Conservation (phyloP, 805 yeast species). For the Komagataella pseudopastoris region DNA sequence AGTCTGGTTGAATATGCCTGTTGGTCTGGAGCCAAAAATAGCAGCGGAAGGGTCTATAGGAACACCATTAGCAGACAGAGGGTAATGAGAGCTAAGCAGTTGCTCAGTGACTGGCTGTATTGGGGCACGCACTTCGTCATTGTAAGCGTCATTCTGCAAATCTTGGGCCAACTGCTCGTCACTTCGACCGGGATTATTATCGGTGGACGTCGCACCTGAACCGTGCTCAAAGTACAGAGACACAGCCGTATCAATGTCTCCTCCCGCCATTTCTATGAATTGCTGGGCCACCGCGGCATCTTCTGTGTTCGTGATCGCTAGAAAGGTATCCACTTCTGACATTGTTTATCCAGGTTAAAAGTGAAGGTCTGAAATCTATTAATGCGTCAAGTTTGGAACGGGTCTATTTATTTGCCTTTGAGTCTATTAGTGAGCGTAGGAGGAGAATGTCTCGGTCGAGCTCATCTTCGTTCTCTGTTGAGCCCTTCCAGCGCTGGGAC, state of each 20-base stretch:
- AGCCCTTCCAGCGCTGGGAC: constrained; percentile 1
- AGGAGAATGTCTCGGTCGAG: constrained; percentile 3
- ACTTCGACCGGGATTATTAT: not conserved
- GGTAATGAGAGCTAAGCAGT: constrained; percentile 35
- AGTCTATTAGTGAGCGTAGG: not conserved
- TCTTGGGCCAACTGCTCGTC: constrained; percentile 33
- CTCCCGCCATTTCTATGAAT: constrained; percentile 67
- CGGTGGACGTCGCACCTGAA: constrained; percentile 1
- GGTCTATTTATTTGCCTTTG: not conserved
- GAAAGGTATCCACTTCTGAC: constrained; percentile 53
- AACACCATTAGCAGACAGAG: constrained; percentile 8
- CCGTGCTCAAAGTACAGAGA: constrained; percentile 69
- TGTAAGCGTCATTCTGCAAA: constrained; percentile 52
- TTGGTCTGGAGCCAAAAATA: constrained; percentile 33
- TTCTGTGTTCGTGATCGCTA: constrained; percentile 70
- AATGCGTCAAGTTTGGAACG: not conserved
- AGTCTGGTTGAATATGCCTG: constrained; percentile 49
- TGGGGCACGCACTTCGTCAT: constrained; percentile 55
- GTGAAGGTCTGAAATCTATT: not conserved
- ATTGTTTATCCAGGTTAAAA: constrained; percentile 6
- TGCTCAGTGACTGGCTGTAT: constrained; percentile 72
- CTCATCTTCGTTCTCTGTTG: constrained; percentile 2
- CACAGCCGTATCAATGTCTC: constrained; percentile 73
- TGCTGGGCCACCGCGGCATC: constrained; percentile 59
- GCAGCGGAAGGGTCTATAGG: constrained; percentile 17